Evolutionary conservation across 2,329 filamentous ascomycete genomes (phyloP).

Genomic region (Bipolaris oryzae): DNA sequence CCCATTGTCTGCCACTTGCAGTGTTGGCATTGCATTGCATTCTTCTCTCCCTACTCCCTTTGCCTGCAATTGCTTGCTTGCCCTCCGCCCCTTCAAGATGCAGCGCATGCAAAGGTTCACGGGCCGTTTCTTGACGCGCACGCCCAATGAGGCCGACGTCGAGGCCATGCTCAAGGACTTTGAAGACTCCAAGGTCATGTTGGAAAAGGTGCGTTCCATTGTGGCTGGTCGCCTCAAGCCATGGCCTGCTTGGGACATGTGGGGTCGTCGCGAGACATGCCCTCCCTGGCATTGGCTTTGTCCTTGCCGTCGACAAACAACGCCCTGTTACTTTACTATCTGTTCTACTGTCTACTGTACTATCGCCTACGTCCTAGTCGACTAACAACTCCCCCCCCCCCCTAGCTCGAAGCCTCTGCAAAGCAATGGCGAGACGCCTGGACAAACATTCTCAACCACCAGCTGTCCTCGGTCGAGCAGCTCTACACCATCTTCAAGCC

Average conservation of each 20-base stretch:
- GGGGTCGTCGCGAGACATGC: conserved; percentile 20
- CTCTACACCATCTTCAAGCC: conserved; percentile 78
- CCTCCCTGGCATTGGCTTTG: background rate
- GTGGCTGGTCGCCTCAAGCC: conserved; percentile 8
- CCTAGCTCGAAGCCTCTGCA: conserved; percentile 76
- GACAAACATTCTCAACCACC: conserved; percentile 72
- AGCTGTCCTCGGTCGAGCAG: conserved; percentile 69
- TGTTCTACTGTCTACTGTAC: no score
- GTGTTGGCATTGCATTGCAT: background rate
- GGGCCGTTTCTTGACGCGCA: conserved; percentile 72
- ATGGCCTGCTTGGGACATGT: conserved; percentile 20
- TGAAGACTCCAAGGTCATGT: conserved; percentile 76
- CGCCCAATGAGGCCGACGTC: conserved; percentile 78
- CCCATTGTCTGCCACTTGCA: background rate
- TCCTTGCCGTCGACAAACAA: background rate
- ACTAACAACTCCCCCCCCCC: conserved; percentile 12
- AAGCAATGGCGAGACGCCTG: conserved; percentile 80
- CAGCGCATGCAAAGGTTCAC: conserved; percentile 76
- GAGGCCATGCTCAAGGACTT: conserved; percentile 78
- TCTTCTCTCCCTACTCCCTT: conserved; percentile 5
- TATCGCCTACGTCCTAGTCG: background rate
- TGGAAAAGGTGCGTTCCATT: conserved; percentile 65
- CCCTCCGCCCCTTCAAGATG: conserved; percentile 57
- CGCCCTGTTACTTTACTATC: background rate
- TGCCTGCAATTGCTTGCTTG: conserved; percentile 29